These are phyloP conservation scores for Porogramme epimiltina DNA, from an alignment of 1,284 basidiomycete genomes.

Conservation along the genomic window DNA sequence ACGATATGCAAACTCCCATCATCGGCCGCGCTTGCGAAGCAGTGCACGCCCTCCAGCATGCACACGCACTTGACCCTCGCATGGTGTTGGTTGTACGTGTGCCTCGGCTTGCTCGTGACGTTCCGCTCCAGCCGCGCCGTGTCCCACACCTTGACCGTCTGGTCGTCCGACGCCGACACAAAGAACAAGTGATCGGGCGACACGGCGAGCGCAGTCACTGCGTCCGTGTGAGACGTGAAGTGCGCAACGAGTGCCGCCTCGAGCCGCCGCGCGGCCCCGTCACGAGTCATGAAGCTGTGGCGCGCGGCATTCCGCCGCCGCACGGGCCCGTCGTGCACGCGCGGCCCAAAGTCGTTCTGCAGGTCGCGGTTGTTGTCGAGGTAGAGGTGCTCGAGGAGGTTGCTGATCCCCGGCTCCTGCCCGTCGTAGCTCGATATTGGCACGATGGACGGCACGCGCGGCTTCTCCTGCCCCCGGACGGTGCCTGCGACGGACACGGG, in stretches of 20 bases:
- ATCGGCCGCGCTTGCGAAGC: constrained; percentile 86
- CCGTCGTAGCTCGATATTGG: constrained; percentile 81
- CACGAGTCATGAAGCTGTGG: constrained; percentile 62
- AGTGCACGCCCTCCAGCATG: constrained; percentile 82
- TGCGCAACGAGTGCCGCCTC: constrained; percentile 85
- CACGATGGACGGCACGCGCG: constrained; percentile 48
- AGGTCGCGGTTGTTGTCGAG: constrained; percentile 84
- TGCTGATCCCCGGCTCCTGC: constrained; percentile 84
- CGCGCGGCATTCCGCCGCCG: constrained; percentile 73
- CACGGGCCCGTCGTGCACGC: constrained; percentile 76
- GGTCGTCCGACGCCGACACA: constrained; percentile 85
- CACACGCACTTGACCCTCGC: constrained; percentile 82
- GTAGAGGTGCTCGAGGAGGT: constrained; percentile 87
- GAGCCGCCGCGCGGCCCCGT: constrained; percentile 53
- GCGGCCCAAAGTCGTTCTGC: constrained; percentile 88
- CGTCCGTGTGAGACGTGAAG: constrained; percentile 82
- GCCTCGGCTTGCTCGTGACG: constrained; percentile 75
- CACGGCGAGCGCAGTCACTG: constrained; percentile 81
- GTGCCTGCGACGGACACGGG: constrained; percentile 63
- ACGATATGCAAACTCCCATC: constrained; percentile 87
- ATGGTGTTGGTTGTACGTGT: constrained; percentile 79
- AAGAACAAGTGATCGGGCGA: constrained; percentile 96
- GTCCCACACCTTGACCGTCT: constrained; percentile 85
- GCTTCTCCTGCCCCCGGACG: constrained; percentile 43
- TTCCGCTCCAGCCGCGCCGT: constrained; percentile 79